Conservation (phyloP, 106 monocot species). For the Platanthera zijinensis region DNA sequence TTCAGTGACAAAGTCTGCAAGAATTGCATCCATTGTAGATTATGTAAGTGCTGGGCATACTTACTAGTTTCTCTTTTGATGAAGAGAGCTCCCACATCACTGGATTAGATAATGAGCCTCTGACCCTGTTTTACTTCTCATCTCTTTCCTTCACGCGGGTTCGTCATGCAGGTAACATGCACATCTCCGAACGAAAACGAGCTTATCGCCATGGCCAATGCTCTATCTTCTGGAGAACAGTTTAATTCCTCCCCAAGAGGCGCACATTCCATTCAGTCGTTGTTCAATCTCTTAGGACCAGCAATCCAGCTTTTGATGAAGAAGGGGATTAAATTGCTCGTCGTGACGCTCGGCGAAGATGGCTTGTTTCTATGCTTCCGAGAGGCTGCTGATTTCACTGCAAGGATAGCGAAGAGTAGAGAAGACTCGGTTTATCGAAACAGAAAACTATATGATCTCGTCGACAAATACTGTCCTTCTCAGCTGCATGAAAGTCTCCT, state of each 20-base stretch:
- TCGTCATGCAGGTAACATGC: constrained; percentile 48
- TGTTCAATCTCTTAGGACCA: constrained; percentile 41
- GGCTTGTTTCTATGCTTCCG: constrained; percentile 59
- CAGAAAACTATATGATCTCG: constrained; percentile 18
- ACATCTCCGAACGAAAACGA: constrained; percentile 77
- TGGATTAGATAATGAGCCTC: not conserved
- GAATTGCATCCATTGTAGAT: constrained; percentile 51
- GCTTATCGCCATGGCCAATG: constrained; percentile 73
- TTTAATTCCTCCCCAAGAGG: constrained; percentile 7
- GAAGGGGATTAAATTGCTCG: constrained; percentile 55
- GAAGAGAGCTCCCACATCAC: not conserved
- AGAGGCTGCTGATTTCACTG: constrained; percentile 22
- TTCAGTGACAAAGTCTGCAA: constrained; percentile 61
- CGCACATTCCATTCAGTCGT: constrained; percentile 21
- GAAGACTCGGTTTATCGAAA: not conserved
- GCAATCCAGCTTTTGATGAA: constrained; percentile 48
- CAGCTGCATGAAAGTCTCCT: not conserved
- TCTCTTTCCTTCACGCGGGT: not conserved
- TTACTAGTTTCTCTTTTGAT: not conserved
- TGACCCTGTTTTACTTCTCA: no score
- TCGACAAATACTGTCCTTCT: constrained; percentile 14
- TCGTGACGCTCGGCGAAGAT: constrained; percentile 63
- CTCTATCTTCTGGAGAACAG: constrained; percentile 25
- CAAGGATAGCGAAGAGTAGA: constrained; percentile 6
- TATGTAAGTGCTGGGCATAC: constrained; percentile 45